A percentile compares a stretch with the other conserved stretches of the same genome.
These are phyloP conservation scores for Oxyria digyna DNA, from an alignment of 148 eudicot genomes.

Conservation along the genomic window DNA sequence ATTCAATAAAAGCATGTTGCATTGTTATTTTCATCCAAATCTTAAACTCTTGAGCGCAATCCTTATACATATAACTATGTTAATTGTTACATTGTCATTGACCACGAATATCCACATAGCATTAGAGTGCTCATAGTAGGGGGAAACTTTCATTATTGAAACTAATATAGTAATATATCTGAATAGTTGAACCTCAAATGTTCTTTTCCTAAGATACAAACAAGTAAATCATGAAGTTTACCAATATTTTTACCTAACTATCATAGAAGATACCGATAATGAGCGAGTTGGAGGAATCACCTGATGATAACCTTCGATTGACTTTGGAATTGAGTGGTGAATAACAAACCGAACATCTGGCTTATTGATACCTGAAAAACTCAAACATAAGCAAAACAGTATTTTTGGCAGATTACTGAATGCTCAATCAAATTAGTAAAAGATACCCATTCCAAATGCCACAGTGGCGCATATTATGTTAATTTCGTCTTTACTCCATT, in stretches of 20 bases:
- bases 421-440: constrained; percentile 10
- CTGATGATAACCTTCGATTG: constrained; percentile 99
- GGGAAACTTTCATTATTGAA: neutral
- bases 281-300: constrained; percentile 16
- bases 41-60: neutral
- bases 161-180: neutral
- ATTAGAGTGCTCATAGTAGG: neutral
- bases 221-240: neutral
- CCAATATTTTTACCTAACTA: neutral
- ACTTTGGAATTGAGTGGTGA: constrained; percentile 97
- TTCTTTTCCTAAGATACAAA: neutral
- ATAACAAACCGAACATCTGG: constrained; percentile 97
- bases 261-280: neutral
- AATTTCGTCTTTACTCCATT: constrained; percentile 97
- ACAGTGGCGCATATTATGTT: constrained; percentile 97
- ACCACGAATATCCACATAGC: neutral
- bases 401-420: constrained; percentile 5
- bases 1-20: neutral
- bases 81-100: neutral
- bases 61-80: neutral
- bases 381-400: constrained; percentile 18
- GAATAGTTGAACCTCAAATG: neutral
- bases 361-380: constrained; percentile 78
- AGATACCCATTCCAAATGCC: constrained; percentile 98
- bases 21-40: neutral